Base-by-base conservation (phyloP, 108 stramenopile species). In the Parmales sp. region DNA sequence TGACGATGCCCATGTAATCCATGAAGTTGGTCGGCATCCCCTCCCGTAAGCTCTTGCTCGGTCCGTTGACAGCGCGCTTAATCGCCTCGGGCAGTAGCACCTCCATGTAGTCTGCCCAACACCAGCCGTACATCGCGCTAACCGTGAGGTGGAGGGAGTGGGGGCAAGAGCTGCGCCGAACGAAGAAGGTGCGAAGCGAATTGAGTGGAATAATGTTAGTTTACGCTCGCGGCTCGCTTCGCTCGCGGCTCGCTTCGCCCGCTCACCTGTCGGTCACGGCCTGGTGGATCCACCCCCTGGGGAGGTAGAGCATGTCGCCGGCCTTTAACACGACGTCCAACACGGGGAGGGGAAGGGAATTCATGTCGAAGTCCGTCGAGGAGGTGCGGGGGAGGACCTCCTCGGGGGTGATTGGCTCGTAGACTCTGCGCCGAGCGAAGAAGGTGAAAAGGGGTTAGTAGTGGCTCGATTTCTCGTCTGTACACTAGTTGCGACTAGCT, bases 281-380 rank as follows among this genome's bases (percentile, higher is more conserved):
- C 65, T 96, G 94, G 74, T 97, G 98, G 65, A 95, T 90, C 91
- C 91, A 96, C 34, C 98, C 98, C 36, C 98, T 76, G 13, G 95
- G 95, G 63, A 97, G 76, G 74, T 97, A 97, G 48, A 97, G 69
- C 0, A 97, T 65, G 73, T 97, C 95, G 29, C 95, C 95, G 39
- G 92, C 88, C 64, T 82, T 78, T 39, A 95, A 71, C 7, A 78
- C 77, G 18, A 90, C 72, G 76, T 95, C 93, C 67, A 91, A 51
- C 13, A 85, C 75, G 37, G 81, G 83, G 48, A 75, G 68, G 1
- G 8, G 18, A 1, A 78, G 65, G 4, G 16, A 39, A 3, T 38
- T 31, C 4, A 45, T 20, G n/a, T 51, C 45, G 8, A 29, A 66
- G 1, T 68, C 72, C 38, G 60, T 60, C 5, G 51, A 38, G 38